Base-by-base conservation (phyloP, 2,329 filamentous ascomycete species). In the Aspergillus texensis region DNA sequence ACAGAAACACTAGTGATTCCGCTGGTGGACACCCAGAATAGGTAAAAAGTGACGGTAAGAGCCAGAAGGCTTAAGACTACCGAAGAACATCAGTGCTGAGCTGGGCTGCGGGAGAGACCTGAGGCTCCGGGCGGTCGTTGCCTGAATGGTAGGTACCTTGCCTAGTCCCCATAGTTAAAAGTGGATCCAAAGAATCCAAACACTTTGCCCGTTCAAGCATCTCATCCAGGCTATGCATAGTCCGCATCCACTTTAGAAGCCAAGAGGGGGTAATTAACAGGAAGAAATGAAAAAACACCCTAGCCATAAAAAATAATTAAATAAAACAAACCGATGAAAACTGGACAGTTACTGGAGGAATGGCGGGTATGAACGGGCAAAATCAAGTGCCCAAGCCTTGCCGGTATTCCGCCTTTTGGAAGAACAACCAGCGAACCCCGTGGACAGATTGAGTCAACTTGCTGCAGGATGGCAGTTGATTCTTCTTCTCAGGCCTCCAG, bases 81-180 rank as follows among this genome's bases (percentile, higher is more conserved):
- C 8, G 5, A 9, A 28, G 56, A 48, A 30, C 19, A 39, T 24
- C n/a, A 39, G 57, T 50, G 45, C 32, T n/a, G 48, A 53, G 9
- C 48, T 21, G 28, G 28, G n/a, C 16, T 41, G 39, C 39, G 9
- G 19, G 39, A 41, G 19, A 19, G 48, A 52, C 48, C 45, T 55
- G 52, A 55, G 52, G 52, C 32, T 55, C 52, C 9, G 21, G 48
- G 19, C 30, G 30, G 45, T 60, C 58, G 58, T 60, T 60, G 58
- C 58, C 58, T 60, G 58, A 48, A 45, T 32, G 30, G 32, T 10
- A 34, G 32, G 52, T 55, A 55, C 52, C 52, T 55, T 57, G 55
- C 55, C 28, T 45, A 57, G 34, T 57, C 43, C 26, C 34, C 34
- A 30, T 30, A 30, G 26, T 59, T 2, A 24, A 14, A 52, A 54